Conservation (phyloP, 805 yeast genomes). For the Torulaspora microellipsoides region DNA sequence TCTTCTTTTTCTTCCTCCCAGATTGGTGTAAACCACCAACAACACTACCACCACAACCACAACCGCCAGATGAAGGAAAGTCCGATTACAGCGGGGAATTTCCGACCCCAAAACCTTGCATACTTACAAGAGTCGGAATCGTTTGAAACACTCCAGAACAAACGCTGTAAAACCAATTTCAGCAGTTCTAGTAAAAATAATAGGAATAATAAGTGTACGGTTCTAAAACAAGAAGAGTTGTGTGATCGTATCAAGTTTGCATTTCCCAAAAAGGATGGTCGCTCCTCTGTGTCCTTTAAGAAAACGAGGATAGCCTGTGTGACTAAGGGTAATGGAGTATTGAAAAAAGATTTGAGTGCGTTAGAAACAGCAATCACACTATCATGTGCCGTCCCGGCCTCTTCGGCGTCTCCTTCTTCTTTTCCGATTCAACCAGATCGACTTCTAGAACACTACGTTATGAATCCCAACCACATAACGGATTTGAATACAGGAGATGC, state of each 20-base stretch:
- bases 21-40: conserved; percentile 1
- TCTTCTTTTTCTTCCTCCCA: conserved; percentile 3
- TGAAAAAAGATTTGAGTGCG: neutral
- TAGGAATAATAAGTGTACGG: conserved; percentile 3
- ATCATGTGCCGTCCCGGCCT: neutral
- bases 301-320: neutral
- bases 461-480: no score
- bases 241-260: conserved; percentile 7
- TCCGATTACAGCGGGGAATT: neutral
- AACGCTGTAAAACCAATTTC: neutral
- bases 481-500: no score
- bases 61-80: conserved; percentile 3
- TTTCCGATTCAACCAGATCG: no score
- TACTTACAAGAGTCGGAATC: neutral
- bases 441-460: no score
- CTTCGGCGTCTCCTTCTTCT: neutral
- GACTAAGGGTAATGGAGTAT: neutral
- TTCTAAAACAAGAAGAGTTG: conserved; percentile 1
- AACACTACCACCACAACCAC: conserved; percentile 1
- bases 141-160: neutral
- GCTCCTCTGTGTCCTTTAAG: conserved; percentile 2
- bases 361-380: neutral
- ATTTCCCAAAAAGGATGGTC: neutral
- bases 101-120: conserved; percentile 2
- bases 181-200: neutral